A percentile compares a stretch with the other conserved stretches of the same genome.
These are phyloP conservation scores for Fusarium euwallaceae DNA, from an alignment of 2,329 filamentous ascomycete species.

Conservation along the genomic window DNA sequence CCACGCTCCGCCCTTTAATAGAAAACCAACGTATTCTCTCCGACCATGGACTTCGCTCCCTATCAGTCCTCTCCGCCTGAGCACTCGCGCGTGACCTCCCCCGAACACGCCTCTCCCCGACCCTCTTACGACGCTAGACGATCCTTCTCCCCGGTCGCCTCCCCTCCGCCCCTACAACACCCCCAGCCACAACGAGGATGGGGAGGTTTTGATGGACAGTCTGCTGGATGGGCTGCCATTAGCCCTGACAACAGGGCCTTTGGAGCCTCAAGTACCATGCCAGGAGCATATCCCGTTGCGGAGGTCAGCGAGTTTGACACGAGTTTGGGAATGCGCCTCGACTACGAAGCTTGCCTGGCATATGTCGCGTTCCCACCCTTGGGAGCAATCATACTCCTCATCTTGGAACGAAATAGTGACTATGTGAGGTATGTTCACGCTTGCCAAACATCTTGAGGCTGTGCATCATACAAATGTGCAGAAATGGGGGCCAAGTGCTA, in stretches of 20 bases:
- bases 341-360: conserved; percentile 91
- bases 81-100: conserved; percentile 83
- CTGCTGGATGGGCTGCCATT: conserved; percentile 46
- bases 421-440: conserved; percentile 82
- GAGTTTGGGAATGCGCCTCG: conserved; percentile 85
- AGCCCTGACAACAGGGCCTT: conserved; percentile 40
- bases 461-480: background rate
- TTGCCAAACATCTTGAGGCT: background rate
- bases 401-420: conserved; percentile 94
- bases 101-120: conserved; percentile 66
- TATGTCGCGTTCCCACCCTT: conserved; percentile 89
- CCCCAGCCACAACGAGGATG: conserved; percentile 71
- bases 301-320: conserved; percentile 90
- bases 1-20: conserved; percentile 1
- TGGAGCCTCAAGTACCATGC: conserved; percentile 45
- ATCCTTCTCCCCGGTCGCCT: conserved; percentile 64
- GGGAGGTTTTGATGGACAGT: conserved; percentile 57
- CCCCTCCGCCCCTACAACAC: conserved; percentile 58
- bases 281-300: conserved; percentile 55
- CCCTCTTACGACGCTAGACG: conserved; percentile 68
- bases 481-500: conserved; percentile 13
- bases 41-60: conserved; percentile 90
- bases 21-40: background rate
- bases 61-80: conserved; percentile 96
- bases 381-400: conserved; percentile 85